phyloP scores from a whole-genome alignment of 78 protist species.

The Protostelium mycophagum region DNA sequence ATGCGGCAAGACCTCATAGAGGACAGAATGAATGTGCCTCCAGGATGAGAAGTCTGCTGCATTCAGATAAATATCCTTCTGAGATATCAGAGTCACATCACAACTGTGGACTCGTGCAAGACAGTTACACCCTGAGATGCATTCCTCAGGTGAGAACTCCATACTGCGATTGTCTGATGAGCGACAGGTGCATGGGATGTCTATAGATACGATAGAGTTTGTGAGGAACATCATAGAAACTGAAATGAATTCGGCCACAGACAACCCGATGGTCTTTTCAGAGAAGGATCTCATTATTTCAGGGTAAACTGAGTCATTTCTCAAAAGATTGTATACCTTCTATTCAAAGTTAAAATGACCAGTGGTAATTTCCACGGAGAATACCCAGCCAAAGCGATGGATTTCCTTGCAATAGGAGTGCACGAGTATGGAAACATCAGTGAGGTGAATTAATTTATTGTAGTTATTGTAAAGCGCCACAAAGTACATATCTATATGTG shows the following conservation, averaged over 20 bases:
- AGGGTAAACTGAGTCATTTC: conserved; percentile 5
- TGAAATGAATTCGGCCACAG: conserved; percentile 89
- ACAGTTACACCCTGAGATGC: conserved; percentile 87
- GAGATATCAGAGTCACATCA: conserved; percentile 46
- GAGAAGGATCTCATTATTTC: conserved; percentile 32
- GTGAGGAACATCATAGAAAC: conserved; percentile 62
- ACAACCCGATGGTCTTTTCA: conserved; percentile 91
- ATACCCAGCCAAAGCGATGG: conserved; percentile 80
- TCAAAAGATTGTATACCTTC: conserved; percentile 30
- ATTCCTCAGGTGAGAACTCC: no score
- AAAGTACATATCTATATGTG: no score
- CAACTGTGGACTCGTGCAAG: conserved; percentile 83
- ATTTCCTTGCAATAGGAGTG: conserved; percentile 78
- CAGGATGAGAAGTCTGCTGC: conserved; percentile 41
- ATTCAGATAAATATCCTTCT: not conserved
- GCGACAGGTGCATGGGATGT: conserved; percentile 82
- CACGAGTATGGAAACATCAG: conserved; percentile 78
- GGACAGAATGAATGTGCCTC: conserved; percentile 74
- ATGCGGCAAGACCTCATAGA: conserved; percentile 69
- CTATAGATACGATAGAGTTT: conserved; percentile 68
- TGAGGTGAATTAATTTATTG: no score
- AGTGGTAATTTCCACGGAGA: conserved; percentile 95
- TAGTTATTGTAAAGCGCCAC: no score
- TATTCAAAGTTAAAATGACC: conserved; percentile 50
- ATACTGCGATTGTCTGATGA: no score